These are phyloP conservation scores for Exobasidium cylindrosporum DNA, from an alignment of 1,284 basidiomycete genomes.

Conservation along the genomic window DNA sequence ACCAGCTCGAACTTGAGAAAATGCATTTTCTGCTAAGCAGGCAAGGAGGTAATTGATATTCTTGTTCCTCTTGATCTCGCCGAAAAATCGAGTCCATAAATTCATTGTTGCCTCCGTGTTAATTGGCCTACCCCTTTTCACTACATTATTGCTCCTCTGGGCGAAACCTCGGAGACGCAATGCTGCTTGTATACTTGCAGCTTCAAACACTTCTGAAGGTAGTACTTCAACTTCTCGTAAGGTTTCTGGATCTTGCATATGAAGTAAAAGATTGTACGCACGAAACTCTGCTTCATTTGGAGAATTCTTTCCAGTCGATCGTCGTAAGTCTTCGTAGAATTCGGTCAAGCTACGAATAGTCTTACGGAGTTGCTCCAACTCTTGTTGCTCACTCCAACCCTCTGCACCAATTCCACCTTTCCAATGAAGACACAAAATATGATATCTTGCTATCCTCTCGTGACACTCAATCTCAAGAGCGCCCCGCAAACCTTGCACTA, in stretches of 20 bases:
- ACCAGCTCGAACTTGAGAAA: conserved; percentile 60
- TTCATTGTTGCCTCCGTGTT: conserved; percentile 61
- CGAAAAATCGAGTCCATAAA: conserved; percentile 63
- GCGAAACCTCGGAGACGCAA: conserved; percentile 76
- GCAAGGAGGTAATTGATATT: conserved; percentile 59
- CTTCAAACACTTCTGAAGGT: conserved; percentile 68
- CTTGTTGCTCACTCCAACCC: conserved; percentile 70
- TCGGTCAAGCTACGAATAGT: conserved; percentile 72
- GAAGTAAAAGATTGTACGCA: conserved; percentile 86
- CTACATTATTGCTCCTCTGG: conserved; percentile 61
- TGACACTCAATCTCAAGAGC: conserved; percentile 79
- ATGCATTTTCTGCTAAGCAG: conserved; percentile 61
- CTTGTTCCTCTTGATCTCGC: conserved; percentile 55
- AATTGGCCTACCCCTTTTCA: conserved; percentile 56
- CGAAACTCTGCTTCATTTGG: conserved; percentile 91
- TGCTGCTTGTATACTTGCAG: conserved; percentile 76
- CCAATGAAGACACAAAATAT: conserved; percentile 80
- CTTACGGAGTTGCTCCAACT: conserved; percentile 85
- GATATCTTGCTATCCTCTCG: conserved; percentile 88
- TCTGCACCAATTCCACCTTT: conserved; percentile 57
- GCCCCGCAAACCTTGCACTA: conserved; percentile 81
- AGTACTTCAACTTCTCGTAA: conserved; percentile 68
- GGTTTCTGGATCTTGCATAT: conserved; percentile 80
- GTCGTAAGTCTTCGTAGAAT: conserved; percentile 79
- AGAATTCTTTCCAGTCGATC: conserved; percentile 63